Percentiles rank a stretch among this genome's conserved stretches.
These are phyloP conservation scores for Lepidium africanum DNA, from an alignment of 345 rosid species.

Conservation along the genomic window DNA sequence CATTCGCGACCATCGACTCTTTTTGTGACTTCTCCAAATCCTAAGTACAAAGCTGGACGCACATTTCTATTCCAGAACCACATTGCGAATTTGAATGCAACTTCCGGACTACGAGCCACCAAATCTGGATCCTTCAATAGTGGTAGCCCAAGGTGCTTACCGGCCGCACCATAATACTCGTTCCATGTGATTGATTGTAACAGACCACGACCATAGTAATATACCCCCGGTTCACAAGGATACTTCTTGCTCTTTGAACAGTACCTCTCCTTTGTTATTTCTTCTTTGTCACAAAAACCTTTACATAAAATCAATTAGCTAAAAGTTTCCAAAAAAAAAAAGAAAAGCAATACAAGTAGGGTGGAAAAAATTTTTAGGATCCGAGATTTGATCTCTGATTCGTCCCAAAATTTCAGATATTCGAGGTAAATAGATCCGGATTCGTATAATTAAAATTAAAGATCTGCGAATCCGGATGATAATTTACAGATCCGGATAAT, in stretches of 20 bases:
- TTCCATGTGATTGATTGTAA: slow-evolving; percentile 34
- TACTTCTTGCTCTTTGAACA: slow-evolving; percentile 12
- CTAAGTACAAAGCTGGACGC: slow-evolving; percentile 6
- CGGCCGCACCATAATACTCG: slow-evolving; percentile 42
- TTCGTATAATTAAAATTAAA: no score
- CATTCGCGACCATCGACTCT: slow-evolving; percentile 33
- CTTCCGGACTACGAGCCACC: slow-evolving; percentile 22
- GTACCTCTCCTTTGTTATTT: slow-evolving; percentile 8
- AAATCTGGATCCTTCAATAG: slow-evolving; percentile 32
- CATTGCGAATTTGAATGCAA: slow-evolving; percentile 36
- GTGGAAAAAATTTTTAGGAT: no score
- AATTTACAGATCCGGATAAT: no score
- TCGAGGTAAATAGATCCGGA: no score
- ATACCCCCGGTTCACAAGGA: slow-evolving; percentile 20
- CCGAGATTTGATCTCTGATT: no score
- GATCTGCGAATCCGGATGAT: no score
- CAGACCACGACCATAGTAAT: slow-evolving; percentile 22
- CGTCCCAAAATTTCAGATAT: no score
- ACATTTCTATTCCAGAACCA: slow-evolving; percentile 47
- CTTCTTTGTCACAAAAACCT: slow-evolving; percentile 32
- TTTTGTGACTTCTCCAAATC: slow-evolving; percentile 16
- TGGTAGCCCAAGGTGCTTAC: slow-evolving; percentile 18
- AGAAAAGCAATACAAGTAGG: no score
- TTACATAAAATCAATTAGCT: background rate
- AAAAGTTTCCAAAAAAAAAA: background rate